Percentiles rank a stretch among this genome's conserved stretches.
Evolutionary conservation across 345 rosid genomes (phyloP).

Genomic region (Brassica juncea): DNA sequence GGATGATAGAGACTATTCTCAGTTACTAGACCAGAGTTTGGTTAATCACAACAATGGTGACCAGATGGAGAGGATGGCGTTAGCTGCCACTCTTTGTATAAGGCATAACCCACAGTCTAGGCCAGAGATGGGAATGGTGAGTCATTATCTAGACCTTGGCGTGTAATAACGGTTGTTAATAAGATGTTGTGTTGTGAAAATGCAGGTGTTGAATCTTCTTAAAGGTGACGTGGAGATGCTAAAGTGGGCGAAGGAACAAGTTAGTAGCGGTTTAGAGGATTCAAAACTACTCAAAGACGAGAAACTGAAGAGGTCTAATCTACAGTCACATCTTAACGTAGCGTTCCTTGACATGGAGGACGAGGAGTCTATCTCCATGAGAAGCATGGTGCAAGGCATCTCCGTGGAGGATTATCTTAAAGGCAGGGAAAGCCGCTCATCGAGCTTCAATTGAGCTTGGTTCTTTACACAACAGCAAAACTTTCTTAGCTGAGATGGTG

Average conservation of each 20-base stretch:
- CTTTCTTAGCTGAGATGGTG: slow-evolving; percentile 15
- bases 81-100: slow-evolving; percentile 87
- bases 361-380: slow-evolving; percentile 56
- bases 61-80: slow-evolving; percentile 71
- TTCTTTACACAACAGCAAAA: background rate
- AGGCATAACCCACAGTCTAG: slow-evolving; percentile 64
- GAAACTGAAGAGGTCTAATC: slow-evolving; percentile 49
- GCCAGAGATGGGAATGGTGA: slow-evolving; percentile 75
- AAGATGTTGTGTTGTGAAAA: slow-evolving; percentile 10
- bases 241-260: slow-evolving; percentile 65
- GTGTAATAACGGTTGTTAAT: background rate
- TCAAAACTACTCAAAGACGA: slow-evolving; percentile 53
- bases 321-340: slow-evolving; percentile 80
- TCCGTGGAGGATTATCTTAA: slow-evolving; percentile 78
- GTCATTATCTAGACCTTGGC: slow-evolving; percentile 8
- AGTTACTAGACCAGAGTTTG: slow-evolving; percentile 60
- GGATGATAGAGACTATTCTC: slow-evolving; percentile 51
- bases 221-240: slow-evolving; percentile 56
- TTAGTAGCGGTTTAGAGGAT: slow-evolving; percentile 45
- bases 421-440: slow-evolving; percentile 83
- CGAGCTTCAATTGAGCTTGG: slow-evolving; percentile 65
- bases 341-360: slow-evolving; percentile 79
- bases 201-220: slow-evolving; percentile 75
- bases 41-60: slow-evolving; percentile 45
- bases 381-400: slow-evolving; percentile 60